Conservation (phyloP, 768 basidiomycete genomes). For the Bullera alba region DNA sequence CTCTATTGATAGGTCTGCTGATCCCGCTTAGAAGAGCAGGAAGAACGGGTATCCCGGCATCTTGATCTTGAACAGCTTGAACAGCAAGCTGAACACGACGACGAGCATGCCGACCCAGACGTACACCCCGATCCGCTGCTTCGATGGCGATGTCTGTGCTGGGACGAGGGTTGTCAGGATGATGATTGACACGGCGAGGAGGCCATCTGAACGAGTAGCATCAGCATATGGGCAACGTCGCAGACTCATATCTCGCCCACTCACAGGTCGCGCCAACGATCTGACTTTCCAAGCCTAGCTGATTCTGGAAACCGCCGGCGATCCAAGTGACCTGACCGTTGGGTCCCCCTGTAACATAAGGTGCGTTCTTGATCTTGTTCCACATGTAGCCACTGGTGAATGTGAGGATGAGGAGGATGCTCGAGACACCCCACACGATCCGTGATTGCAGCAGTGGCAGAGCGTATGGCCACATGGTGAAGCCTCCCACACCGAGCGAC, state of each 20-base stretch:
- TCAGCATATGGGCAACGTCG: too few relatives aligned
- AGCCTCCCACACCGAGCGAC: slow-evolving; percentile 49
- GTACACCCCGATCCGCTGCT: slow-evolving; percentile 80
- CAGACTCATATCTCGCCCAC: too few relatives aligned
- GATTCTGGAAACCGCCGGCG: slow-evolving; percentile 77
- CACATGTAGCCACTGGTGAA: slow-evolving; percentile 98
- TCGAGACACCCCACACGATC: slow-evolving; percentile 49
- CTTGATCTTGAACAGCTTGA: slow-evolving; percentile 83
- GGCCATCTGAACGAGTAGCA: slow-evolving; percentile 58
- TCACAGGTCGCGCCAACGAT: slow-evolving; percentile 77
- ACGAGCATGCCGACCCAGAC: slow-evolving; percentile 77
- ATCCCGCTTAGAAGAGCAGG: slow-evolving; percentile 33
- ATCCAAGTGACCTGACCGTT: slow-evolving; percentile 62
- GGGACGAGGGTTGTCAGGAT: slow-evolving; percentile 65
- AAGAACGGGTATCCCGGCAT: slow-evolving; percentile 59
- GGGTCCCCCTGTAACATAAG: slow-evolving; percentile 57
- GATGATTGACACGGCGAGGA: slow-evolving; percentile 71
- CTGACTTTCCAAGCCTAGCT: slow-evolving; percentile 87
- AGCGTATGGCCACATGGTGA: slow-evolving; percentile 32
- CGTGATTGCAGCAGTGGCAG: slow-evolving; percentile 37
- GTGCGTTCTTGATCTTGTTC: slow-evolving; percentile 75
- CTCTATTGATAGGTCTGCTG: not conserved
- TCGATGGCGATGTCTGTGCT: slow-evolving; percentile 56
- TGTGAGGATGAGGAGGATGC: slow-evolving; percentile 60
- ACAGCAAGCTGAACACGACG: slow-evolving; percentile 75